Conservation (phyloP, 768 basidiomycete species). For the Lactarius hatsudake region DNA sequence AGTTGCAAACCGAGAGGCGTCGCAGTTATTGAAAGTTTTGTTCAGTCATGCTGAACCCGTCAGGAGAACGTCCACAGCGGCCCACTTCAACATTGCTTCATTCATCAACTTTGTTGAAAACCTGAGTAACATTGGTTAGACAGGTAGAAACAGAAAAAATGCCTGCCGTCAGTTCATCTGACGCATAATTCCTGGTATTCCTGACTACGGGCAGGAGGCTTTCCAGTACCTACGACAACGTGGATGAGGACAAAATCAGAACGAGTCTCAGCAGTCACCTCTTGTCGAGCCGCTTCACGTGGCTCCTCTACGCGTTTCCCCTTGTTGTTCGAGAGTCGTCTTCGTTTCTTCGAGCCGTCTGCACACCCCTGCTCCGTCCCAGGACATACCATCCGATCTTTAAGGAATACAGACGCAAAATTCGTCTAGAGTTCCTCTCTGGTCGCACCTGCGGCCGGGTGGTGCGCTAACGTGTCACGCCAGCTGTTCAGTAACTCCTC, state of each 20-base stretch:
- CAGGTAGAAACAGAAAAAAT: too few species aligned
- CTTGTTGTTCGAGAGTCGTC: neutral
- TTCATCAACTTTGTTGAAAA: neutral
- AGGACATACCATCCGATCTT: neutral
- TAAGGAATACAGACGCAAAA: too few species aligned
- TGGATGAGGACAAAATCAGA: too few species aligned
- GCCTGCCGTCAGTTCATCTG: too few species aligned
- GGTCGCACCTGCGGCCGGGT: neutral
- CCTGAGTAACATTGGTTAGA: too few species aligned
- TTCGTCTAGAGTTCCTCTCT: neutral
- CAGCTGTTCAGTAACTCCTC: neutral
- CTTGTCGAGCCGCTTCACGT: neutral
- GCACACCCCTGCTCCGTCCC: neutral
- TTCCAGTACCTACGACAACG: too few species aligned
- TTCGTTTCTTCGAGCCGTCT: neutral
- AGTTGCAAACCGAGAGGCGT: neutral
- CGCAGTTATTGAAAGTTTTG: too few species aligned
- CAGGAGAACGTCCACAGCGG: too few species aligned
- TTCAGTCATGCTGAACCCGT: too few species aligned
- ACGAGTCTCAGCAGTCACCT: neutral
- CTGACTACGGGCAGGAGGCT: too few species aligned
- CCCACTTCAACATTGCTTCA: neutral
- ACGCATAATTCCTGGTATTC: too few species aligned
- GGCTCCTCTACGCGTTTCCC: neutral
- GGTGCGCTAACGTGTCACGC: neutral